Evolutionary conservation across 768 basidiomycete genomes (phyloP).

Genomic region (Porpolomopsis calyptriformis): DNA sequence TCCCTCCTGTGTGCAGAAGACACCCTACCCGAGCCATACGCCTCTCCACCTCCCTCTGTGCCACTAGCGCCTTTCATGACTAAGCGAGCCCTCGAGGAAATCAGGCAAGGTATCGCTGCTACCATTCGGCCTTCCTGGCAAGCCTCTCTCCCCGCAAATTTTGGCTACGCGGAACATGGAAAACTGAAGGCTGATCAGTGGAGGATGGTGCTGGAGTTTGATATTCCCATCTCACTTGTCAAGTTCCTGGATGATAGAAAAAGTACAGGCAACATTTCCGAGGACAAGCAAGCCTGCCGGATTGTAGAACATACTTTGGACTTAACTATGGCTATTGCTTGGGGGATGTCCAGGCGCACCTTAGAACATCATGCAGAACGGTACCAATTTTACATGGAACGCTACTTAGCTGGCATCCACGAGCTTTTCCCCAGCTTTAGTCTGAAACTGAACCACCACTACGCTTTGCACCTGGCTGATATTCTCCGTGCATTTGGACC

Average conservation of each 20-base stretch:
- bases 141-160: slow-evolving; percentile 4
- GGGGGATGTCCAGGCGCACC: slow-evolving; percentile 14
- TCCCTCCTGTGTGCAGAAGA: background rate
- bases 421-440: slow-evolving; percentile 12
- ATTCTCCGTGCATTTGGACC: slow-evolving; percentile 20
- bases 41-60: background rate
- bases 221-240: slow-evolving; percentile 15
- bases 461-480: slow-evolving; percentile 18
- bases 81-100: background rate
- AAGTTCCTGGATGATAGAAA: slow-evolving; percentile 13
- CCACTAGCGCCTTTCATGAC: background rate
- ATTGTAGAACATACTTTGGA: slow-evolving; percentile 16
- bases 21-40: background rate
- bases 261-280: background rate
- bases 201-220: slow-evolving; percentile 11
- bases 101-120: slow-evolving; percentile 4
- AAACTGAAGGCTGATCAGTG: slow-evolving; percentile 21
- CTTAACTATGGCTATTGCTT: slow-evolving; percentile 14
- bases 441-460: slow-evolving; percentile 19
- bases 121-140: slow-evolving; percentile 8
- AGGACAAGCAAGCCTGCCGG: background rate
- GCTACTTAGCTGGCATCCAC: slow-evolving; percentile 13
- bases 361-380: slow-evolving; percentile 6
- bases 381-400: slow-evolving; percentile 8
- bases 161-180: slow-evolving; percentile 7